Evolutionary conservation across 345 rosid species (phyloP).

Genomic region (Lumnitzera littorea): DNA sequence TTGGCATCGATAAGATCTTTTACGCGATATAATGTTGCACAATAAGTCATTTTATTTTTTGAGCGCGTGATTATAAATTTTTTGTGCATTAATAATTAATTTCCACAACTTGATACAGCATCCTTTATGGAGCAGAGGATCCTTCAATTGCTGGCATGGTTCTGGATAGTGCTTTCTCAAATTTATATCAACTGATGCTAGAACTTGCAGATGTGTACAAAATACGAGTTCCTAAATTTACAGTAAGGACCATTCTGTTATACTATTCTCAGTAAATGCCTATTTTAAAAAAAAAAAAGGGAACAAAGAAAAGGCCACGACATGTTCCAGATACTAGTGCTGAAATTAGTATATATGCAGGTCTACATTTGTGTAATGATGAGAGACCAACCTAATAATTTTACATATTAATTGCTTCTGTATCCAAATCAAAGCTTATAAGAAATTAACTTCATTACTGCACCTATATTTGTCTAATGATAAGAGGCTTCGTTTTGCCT

Average conservation of each 20-base stretch:
- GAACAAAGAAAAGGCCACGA: too few relatives aligned
- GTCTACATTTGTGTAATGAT: neutral
- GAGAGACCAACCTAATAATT: too few relatives aligned
- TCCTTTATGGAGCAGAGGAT: constrained; percentile 93
- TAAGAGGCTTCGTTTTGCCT: neutral
- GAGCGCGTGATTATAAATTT: too few relatives aligned
- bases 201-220: constrained; percentile 92
- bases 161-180: constrained; percentile 94
- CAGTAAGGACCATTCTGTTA: constrained; percentile 33
- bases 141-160: constrained; percentile 98
- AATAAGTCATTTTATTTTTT: too few relatives aligned
- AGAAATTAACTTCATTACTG: too few relatives aligned
- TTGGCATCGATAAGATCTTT: too few relatives aligned
- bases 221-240: constrained; percentile 90
- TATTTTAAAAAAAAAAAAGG: too few relatives aligned
- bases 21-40: neutral
- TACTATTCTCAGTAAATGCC: neutral
- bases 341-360: neutral
- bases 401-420: too few relatives aligned
- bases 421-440: too few relatives aligned
- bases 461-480: too few relatives aligned
- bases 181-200: constrained; percentile 94
- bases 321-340: too few relatives aligned
- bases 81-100: neutral
- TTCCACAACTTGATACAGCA: constrained; percentile 43